Evolutionary conservation across 805 yeast genomes (phyloP).

Genomic region (Starmerella sirachaensis): DNA sequence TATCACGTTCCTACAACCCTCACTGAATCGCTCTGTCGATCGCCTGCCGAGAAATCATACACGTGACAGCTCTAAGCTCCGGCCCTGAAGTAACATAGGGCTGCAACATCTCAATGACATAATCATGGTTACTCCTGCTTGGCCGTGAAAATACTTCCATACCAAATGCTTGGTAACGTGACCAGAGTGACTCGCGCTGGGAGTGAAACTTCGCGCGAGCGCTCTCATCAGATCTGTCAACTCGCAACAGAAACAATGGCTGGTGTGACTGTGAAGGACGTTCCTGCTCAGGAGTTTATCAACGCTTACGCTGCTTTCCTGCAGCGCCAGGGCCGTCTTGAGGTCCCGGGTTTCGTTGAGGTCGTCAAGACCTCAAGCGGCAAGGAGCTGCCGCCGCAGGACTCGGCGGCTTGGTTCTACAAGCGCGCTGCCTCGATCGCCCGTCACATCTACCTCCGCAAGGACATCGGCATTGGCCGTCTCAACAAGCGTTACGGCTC

Average conservation of each 20-base stretch:
- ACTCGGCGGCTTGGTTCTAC: slow-evolving; percentile 99
- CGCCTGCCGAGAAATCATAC: no score
- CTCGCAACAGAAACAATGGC: slow-evolving; percentile 18
- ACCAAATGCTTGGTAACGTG: no score
- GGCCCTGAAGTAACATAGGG: no score
- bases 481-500: slow-evolving; percentile 99
- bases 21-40: no score
- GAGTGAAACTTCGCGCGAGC: no score
- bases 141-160: no score
- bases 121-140: no score
- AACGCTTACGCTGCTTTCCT: slow-evolving; percentile 99
- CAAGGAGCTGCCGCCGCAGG: slow-evolving; percentile 99
- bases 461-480: slow-evolving; percentile 98
- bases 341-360: slow-evolving; percentile 99
- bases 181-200: no score
- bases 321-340: slow-evolving; percentile 99
- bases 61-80: no score
- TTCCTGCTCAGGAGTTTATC: slow-evolving; percentile 99
- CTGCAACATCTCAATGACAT: no score
- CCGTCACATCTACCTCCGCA: slow-evolving; percentile 99
- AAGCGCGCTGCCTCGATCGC: slow-evolving; percentile 99
- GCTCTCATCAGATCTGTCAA: no score
- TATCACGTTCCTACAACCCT: no score
- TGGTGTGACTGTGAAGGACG: slow-evolving; percentile 64
- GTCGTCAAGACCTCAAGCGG: slow-evolving; percentile 98